Evolutionary conservation across 805 yeast genomes (phyloP).

Genomic region (Priceomyces medius): DNA sequence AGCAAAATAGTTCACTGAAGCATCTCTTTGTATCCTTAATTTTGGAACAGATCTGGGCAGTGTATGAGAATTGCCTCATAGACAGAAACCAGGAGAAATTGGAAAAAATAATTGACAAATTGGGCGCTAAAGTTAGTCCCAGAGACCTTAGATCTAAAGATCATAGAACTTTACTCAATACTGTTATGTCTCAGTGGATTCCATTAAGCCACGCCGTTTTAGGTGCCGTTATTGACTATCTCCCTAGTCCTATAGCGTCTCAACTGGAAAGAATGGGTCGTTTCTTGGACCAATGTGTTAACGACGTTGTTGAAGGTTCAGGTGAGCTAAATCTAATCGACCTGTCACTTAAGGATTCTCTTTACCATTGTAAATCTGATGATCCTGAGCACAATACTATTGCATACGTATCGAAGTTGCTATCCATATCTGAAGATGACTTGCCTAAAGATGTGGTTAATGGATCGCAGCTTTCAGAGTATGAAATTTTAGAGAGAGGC

Average conservation of each 20-base stretch:
- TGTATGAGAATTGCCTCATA: constrained; percentile 68
- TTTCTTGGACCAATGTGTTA: constrained; percentile 47
- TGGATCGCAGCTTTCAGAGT: constrained; percentile 41
- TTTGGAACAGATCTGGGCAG: constrained; percentile 88
- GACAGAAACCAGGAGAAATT: constrained; percentile 69
- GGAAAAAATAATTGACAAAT: constrained; percentile 69
- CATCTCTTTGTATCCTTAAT: constrained; percentile 87
- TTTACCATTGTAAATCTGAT: constrained; percentile 63
- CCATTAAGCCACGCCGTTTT: constrained; percentile 87
- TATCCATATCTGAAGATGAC: constrained; percentile 80
- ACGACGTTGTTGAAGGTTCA: constrained; percentile 46
- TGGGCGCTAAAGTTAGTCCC: constrained; percentile 66
- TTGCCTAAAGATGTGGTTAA: constrained; percentile 57
- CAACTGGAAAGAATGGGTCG: constrained; percentile 71
- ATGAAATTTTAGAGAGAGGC: constrained; percentile 62
- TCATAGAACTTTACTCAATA: constrained; percentile 55
- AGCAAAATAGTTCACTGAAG: constrained; percentile 54
- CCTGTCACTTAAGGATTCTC: constrained; percentile 46
- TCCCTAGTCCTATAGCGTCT: constrained; percentile 81
- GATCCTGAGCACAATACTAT: constrained; percentile 51
- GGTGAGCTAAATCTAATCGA: constrained; percentile 43
- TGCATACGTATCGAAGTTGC: constrained; percentile 86
- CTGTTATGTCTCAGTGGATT: constrained; percentile 88
- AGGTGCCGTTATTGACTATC: constrained; percentile 75
- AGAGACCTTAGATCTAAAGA: constrained; percentile 82